A percentile compares a stretch with the other conserved stretches of the same genome.
Evolutionary conservation across 345 rosid species (phyloP).

Genomic region (Bretschneidera sinensis): DNA sequence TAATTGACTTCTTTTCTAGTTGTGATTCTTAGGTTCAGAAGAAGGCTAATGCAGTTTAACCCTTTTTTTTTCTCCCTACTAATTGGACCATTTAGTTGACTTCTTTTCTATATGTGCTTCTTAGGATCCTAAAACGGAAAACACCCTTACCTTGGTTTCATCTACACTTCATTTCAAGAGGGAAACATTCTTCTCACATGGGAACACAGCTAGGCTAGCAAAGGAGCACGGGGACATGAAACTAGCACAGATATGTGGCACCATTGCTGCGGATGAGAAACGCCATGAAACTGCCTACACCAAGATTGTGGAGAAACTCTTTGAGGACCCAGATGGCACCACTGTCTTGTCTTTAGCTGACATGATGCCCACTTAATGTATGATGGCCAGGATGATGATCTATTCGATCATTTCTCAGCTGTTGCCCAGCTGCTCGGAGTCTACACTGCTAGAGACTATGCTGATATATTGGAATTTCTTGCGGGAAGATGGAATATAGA

Average conservation of each 20-base stretch:
- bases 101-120: slow-evolving; percentile 6
- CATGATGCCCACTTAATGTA: slow-evolving; percentile 76
- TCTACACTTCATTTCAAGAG: slow-evolving; percentile 81
- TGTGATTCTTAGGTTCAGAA: neutral
- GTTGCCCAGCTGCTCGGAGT: slow-evolving; percentile 62
- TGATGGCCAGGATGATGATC: slow-evolving; percentile 55
- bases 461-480: slow-evolving; percentile 64
- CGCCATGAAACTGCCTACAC: slow-evolving; percentile 74
- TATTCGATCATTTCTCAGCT: slow-evolving; percentile 62
- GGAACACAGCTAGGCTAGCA: too few relatives aligned
- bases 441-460: slow-evolving; percentile 63
- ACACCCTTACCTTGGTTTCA: slow-evolving; percentile 69
- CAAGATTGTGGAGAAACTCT: slow-evolving; percentile 63
- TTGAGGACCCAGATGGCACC: slow-evolving; percentile 59
- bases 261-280: slow-evolving; percentile 65
- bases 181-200: slow-evolving; percentile 73
- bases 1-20: neutral
- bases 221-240: slow-evolving; percentile 51
- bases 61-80: neutral
- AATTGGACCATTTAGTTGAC: neutral
- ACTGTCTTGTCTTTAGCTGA: slow-evolving; percentile 59
- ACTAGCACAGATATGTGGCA: slow-evolving; percentile 67
- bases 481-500: slow-evolving; percentile 57
- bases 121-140: slow-evolving; percentile 71
- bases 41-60: neutral